These are phyloP conservation scores for Populus hybrid DNA, from an alignment of 441 rosid species.

Conservation along the genomic window DNA sequence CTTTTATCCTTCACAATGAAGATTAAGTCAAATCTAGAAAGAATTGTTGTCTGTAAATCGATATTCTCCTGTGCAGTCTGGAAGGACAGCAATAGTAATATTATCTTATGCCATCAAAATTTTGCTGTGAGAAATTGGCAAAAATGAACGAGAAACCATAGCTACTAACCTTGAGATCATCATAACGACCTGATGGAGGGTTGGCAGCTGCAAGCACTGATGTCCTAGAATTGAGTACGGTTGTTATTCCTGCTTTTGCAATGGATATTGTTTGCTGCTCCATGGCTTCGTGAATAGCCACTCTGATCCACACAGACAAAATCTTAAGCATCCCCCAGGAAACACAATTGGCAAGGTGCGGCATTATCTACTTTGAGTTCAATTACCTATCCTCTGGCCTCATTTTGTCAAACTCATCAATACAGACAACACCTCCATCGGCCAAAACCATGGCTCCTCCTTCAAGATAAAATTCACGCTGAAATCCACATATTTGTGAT, in stretches of 20 bases:
- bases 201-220: conserved; percentile 98
- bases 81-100: conserved; percentile 16
- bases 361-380: conserved; percentile 11
- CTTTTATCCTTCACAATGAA: conserved; percentile 92
- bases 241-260: conserved; percentile 98
- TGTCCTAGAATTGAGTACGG: conserved; percentile 94
- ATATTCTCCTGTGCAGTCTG: conserved; percentile 97
- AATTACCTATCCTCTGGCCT: conserved; percentile 91
- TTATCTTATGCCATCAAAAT: conserved; percentile 8
- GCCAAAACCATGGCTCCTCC: conserved; percentile 99
- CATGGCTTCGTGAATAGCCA: conserved; percentile 99
- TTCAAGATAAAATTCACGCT: conserved; percentile 98
- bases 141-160: conserved; percentile 6
- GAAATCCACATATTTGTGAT: conserved; percentile 22
- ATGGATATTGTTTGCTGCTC: conserved; percentile 98
- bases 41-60: conserved; percentile 94
- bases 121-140: conserved; percentile 3
- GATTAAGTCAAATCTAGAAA: conserved; percentile 93
- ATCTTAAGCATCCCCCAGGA: background rate
- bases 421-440: conserved; percentile 97
- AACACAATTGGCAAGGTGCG: background rate
- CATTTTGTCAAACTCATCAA: conserved; percentile 98
- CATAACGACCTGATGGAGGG: conserved; percentile 96
- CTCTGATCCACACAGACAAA: conserved; percentile 41
- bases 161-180: conserved; percentile 82